These are phyloP conservation scores for Staphylotrichum tortipilum DNA, from an alignment of 495 filamentous ascomycete genomes.

Conservation along the genomic window DNA sequence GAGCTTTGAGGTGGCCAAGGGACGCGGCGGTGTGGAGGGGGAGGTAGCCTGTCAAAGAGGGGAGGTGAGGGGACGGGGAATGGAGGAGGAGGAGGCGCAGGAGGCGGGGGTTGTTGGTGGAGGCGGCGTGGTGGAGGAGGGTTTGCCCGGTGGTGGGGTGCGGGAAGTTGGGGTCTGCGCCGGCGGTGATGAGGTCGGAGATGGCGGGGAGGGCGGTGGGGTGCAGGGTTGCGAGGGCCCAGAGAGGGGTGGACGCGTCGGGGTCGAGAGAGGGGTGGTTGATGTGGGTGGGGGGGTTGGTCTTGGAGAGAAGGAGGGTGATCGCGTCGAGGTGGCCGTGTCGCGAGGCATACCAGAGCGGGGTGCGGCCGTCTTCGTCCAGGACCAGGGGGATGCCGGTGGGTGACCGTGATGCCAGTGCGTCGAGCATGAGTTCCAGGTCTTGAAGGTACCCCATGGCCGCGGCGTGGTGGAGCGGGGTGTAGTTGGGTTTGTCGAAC, in stretches of 20 bases:
- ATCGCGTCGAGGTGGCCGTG: too few relatives aligned
- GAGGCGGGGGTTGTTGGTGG: neutral
- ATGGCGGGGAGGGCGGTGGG: neutral
- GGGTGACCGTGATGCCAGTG: too few relatives aligned
- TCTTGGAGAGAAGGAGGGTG: conserved; percentile 6
- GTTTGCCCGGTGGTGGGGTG: neutral
- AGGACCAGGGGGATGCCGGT: too few relatives aligned
- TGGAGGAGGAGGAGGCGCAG: neutral
- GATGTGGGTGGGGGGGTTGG: neutral
- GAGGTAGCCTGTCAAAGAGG: conserved; percentile 14
- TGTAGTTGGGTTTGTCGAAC: too few relatives aligned
- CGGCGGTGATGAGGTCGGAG: conserved; percentile 1
- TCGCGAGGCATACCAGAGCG: too few relatives aligned
- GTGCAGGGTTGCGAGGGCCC: neutral
- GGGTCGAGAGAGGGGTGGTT: neutral
- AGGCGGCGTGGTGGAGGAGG: conserved; percentile 2
- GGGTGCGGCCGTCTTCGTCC: too few relatives aligned
- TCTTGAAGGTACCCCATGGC: too few relatives aligned
- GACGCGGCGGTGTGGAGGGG: conserved; percentile 19
- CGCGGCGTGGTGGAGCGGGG: too few relatives aligned
- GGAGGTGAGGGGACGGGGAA: neutral
- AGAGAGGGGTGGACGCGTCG: conserved; percentile 7
- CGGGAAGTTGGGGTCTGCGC: conserved; percentile 5
- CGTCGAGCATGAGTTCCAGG: too few relatives aligned
- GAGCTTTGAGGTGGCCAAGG: neutral